Evolutionary conservation across 1,139 yeast genomes (phyloP).

Genomic region (Kurtzmaniella quercitrusa): DNA sequence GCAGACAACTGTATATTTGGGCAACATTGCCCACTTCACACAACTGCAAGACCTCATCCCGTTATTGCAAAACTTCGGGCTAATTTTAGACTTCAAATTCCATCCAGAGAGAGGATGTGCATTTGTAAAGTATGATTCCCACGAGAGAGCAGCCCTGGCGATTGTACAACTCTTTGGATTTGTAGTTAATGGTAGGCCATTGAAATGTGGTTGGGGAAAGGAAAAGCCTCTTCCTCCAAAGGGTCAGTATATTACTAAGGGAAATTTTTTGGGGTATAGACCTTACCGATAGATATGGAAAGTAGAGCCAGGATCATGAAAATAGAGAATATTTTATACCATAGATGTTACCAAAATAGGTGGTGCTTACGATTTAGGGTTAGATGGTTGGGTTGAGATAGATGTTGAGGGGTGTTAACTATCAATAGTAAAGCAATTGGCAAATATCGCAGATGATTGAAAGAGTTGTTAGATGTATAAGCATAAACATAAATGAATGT

Average conservation of each 20-base stretch:
- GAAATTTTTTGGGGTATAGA: not conserved
- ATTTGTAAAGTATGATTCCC: conserved; percentile 80
- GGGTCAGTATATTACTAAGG: not conserved
- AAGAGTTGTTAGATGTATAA: too few species aligned
- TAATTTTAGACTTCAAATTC: conserved; percentile 73
- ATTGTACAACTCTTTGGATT: conserved; percentile 79
- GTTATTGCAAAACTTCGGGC: conserved; percentile 76
- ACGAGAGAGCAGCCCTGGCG: conserved; percentile 85
- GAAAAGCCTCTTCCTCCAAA: conserved; percentile 37
- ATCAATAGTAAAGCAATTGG: too few species aligned
- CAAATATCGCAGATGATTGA: too few species aligned
- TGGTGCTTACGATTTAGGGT: too few species aligned
- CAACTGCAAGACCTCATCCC: conserved; percentile 72
- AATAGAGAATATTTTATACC: not conserved
- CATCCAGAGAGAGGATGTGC: conserved; percentile 83
- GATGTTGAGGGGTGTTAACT: too few species aligned
- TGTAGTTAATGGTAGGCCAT: conserved; percentile 69
- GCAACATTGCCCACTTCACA: conserved; percentile 76
- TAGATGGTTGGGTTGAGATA: too few species aligned
- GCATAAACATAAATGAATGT: too few species aligned
- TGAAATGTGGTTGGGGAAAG: conserved; percentile 89
- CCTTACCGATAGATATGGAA: not conserved
- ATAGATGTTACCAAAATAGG: not conserved
- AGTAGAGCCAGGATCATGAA: too few species aligned
- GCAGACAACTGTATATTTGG: conserved; percentile 88